phyloP scores from a whole-genome alignment of 306 rosid genomes.

The Quercus berberidifolia region DNA sequence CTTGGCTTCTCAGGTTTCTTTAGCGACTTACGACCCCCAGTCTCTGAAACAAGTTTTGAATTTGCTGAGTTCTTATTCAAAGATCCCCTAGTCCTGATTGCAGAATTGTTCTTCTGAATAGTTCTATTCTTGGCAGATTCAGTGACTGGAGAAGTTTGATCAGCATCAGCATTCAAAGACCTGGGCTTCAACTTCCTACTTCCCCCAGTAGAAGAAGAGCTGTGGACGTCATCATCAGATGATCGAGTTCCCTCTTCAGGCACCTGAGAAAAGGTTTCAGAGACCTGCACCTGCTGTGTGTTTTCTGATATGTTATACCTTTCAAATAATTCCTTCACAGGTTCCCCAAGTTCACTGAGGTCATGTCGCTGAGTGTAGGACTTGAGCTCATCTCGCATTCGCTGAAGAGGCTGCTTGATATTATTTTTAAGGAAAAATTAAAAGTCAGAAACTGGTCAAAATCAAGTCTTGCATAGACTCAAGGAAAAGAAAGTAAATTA shows the following conservation, averaged over 20 bases:
- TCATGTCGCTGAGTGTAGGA: conserved; percentile 48
- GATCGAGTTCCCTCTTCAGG: conserved; percentile 63
- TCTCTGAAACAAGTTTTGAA: conserved; percentile 41
- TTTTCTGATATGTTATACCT: conserved; percentile 38
- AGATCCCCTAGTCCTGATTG: conserved; percentile 38
- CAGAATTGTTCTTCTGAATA: conserved; percentile 28
- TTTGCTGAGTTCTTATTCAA: conserved; percentile 35
- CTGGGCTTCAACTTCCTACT: conserved; percentile 53
- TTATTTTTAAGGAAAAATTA: neutral
- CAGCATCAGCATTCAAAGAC: conserved; percentile 38
- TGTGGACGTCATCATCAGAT: conserved; percentile 69
- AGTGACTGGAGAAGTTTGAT: conserved; percentile 38
- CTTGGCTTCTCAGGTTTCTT: conserved; percentile 52
- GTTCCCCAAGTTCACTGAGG: conserved; percentile 47
- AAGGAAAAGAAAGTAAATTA: neutral
- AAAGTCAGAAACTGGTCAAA: neutral
- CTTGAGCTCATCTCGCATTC: conserved; percentile 61
- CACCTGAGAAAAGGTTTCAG: conserved; percentile 60
- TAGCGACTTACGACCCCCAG: conserved; percentile 22
- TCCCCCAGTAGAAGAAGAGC: conserved; percentile 43
- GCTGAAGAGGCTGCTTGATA: conserved; percentile 56
- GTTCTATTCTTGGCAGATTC: conserved; percentile 42
- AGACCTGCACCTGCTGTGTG: conserved; percentile 53
- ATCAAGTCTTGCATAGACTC: neutral
- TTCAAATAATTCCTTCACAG: conserved; percentile 54